Conservation (phyloP, 257 asterid species). For the Coffea eugenioides region DNA sequence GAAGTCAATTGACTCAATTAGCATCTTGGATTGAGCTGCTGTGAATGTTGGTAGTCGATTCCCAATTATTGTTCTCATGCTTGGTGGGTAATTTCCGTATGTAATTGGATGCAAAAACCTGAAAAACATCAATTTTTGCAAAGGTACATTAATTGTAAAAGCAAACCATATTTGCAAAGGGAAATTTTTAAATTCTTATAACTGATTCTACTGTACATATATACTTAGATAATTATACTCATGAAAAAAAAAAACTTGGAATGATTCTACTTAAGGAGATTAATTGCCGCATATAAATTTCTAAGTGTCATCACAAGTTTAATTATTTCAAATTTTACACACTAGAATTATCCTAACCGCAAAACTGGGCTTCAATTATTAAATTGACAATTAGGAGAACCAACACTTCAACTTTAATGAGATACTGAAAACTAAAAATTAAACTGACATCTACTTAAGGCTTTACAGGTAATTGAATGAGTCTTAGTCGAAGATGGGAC, state of each 20-base stretch:
- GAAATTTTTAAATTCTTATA: too few species aligned
- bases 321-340: too few species aligned
- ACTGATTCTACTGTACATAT: neutral
- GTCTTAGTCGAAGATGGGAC: neutral
- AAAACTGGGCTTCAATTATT: neutral
- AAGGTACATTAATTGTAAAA: neutral
- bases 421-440: too few species aligned
- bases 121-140: neutral
- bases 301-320: too few species aligned
- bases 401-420: too few species aligned
- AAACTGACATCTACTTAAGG: too few species aligned
- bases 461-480: too few species aligned
- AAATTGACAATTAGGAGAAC: too few species aligned
- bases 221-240: neutral
- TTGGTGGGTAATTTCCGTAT: slow-evolving; percentile 25
- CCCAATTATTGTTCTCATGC: slow-evolving; percentile 21
- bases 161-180: neutral
- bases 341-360: too few species aligned
- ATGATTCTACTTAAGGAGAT: too few species aligned
- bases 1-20: slow-evolving; percentile 28
- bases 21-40: slow-evolving; percentile 14
- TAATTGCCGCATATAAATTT: too few species aligned
- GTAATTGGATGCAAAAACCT: slow-evolving; percentile 30
- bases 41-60: slow-evolving; percentile 26
- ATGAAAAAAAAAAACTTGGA: neutral